phyloP scores from a whole-genome alignment of 106 monocot genomes.

The Dactylorhiza incarnata region DNA sequence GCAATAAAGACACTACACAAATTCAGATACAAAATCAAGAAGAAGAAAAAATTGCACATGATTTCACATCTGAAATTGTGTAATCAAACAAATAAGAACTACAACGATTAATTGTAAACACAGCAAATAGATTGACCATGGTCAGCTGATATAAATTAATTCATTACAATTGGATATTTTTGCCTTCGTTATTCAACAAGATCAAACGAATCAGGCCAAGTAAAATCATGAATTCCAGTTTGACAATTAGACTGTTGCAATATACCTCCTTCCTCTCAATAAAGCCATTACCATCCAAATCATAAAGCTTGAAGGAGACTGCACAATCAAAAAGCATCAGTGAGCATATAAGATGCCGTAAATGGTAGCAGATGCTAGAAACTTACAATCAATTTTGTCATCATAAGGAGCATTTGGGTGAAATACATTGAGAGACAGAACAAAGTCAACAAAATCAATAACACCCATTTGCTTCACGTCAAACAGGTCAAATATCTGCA shows the following conservation, averaged over 20 bases:
- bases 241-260: slow-evolving; percentile 1
- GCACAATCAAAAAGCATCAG: slow-evolving; percentile 11
- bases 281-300: slow-evolving; percentile 66
- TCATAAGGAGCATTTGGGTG: slow-evolving; percentile 75
- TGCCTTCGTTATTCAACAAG: neutral
- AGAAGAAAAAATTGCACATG: too few species aligned
- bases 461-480: slow-evolving; percentile 83
- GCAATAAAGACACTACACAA: neutral
- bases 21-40: neutral
- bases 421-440: slow-evolving; percentile 75
- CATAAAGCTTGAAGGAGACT: slow-evolving; percentile 96
- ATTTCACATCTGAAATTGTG: too few species aligned
- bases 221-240: slow-evolving; percentile 1
- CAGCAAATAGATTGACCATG: neutral
- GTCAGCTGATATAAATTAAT: neutral
- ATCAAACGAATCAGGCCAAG: neutral
- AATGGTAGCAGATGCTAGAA: neutral
- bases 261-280: slow-evolving; percentile 85
- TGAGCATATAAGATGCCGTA: neutral
- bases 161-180: neutral
- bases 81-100: too few species aligned
- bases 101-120: neutral
- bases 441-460: slow-evolving; percentile 97
- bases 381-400: slow-evolving; percentile 90
- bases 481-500: slow-evolving; percentile 94